Base-by-base conservation (phyloP, 2,329 filamentous ascomycete genomes). In the Penicillium sp. region DNA sequence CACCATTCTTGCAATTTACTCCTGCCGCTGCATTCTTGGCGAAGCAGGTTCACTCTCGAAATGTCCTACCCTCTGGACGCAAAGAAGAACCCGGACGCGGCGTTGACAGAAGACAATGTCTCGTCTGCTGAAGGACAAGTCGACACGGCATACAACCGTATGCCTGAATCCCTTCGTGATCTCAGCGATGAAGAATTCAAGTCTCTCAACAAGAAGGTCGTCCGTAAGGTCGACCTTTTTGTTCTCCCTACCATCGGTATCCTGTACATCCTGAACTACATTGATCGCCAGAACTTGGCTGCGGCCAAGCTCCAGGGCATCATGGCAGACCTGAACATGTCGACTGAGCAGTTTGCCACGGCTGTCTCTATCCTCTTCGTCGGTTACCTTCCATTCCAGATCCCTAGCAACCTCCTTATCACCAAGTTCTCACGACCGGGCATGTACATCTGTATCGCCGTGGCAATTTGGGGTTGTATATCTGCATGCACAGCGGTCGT, bases 391-490 rank as follows among this genome's bases (percentile, higher is more conserved):
- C 65, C 63, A 31, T 65, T 67, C 24, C 68, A 71, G 38, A 72
- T 83, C 3, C 78, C 78, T 4, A 79, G 76, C 34, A 81, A 81
- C 57, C 66, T 81, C 21, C 74, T 79, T 49, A 65, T 81, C n/a
- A 86, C 78, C 47, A 80, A 80, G 58, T 74, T 81, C 40, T 71
- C 75, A 5, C 77, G 76, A 49, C 81, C 81, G 5, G 78, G 75
- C 2, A 67, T 83, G 22, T 83, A 83, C 57, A 77, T 83, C 7
- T 81, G 80, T 0, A 66, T 62, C 16, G 79, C 79, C 24, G 86
- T 86, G 79, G 62, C 82, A 24, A 61, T 85, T 18, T 87, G 85
- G 85, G 85, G 85, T 24, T 65, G 83, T 22, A 79, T 87, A 39
- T 85, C 83, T 1, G 85, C 81, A 0, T 71, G 83, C 2, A 84